Percentiles rank a stretch among this genome's conserved stretches.
These are phyloP conservation scores for Penicillium sp. DNA, from an alignment of 2,329 filamentous ascomycete species.

Conservation along the genomic window DNA sequence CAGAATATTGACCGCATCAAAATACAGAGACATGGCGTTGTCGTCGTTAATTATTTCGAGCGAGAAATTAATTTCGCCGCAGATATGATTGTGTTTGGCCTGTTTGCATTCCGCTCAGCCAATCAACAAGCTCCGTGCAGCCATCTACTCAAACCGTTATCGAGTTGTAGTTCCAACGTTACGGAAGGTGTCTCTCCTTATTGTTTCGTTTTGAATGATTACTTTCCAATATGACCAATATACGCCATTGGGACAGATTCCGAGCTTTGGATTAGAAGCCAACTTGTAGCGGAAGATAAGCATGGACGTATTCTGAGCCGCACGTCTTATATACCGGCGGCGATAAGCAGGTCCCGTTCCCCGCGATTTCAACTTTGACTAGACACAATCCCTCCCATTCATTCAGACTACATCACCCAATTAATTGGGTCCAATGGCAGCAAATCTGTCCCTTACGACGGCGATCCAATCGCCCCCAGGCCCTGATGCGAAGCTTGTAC, in stretches of 20 bases:
- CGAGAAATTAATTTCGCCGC: slow-evolving; percentile 5
- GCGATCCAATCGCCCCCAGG: slow-evolving; percentile 28
- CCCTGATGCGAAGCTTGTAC: slow-evolving; percentile 13
- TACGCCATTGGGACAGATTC: not conserved
- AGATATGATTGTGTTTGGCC: slow-evolving; percentile 9
- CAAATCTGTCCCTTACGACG: not conserved
- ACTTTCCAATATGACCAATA: not conserved
- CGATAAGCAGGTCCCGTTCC: not conserved
- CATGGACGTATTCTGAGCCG: not conserved
- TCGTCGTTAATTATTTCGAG: slow-evolving; percentile 2
- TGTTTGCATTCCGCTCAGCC: slow-evolving; percentile 23
- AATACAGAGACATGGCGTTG: slow-evolving; percentile 81
- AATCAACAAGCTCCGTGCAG: not conserved
- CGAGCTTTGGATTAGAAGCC: not conserved
- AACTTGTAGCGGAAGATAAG: not conserved
- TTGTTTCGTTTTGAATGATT: not conserved
- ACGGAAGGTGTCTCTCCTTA: not conserved
- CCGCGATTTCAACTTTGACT: not conserved
- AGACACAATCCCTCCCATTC: not conserved
- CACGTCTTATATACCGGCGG: not conserved
- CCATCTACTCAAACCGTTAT: not conserved
- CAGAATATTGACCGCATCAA: slow-evolving; percentile 80
- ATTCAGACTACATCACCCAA: not conserved
- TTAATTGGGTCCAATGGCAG: not conserved
- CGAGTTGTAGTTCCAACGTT: not conserved